Base-by-base conservation (phyloP, 805 yeast genomes). In the Hanseniaspora occidentalis region DNA sequence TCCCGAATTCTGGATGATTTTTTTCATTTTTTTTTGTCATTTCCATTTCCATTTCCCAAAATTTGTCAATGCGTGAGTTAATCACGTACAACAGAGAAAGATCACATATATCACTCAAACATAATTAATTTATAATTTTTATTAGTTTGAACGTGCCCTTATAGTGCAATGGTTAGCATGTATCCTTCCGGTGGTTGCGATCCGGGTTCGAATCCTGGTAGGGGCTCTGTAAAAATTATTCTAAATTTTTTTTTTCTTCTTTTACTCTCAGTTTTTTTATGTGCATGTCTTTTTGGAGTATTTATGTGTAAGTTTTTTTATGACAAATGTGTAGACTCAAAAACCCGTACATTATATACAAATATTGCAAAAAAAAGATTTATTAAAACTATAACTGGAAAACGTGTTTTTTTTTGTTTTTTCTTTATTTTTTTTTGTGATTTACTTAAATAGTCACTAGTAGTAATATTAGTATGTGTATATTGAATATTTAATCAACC, bases 201-300 rank as follows among this genome's bases (percentile, higher is more conserved):
- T 66, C 70, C 69, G 70, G 67, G 71, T 66, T 66, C 71, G 71
- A 66, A 56, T 66, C 71, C 67, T 69, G 70, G 70, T 64, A 60
- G 66, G 70, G 70, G 70, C 70, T n/a, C n/a, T n/a, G n/a, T n/a
- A n/a, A n/a, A n/a, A n/a, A n/a, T n/a, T n/a, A n/a, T n/a, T n/a
- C n/a, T n/a, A n/a, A n/a, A n/a, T n/a, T n/a, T 60, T 10, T 18
- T 35, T 31, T 43, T 25, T 37, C 31, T 36, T 33, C 35, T 42
- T 37, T 37, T 37, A 29, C 29, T 35, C 29, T 24, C 33, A 13
- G 7, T 9, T 17, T 17, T n/a, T 31, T 17, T 31, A 25, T 4
- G 13, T 18, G n/a, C 18, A 17, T 18, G 19, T 41, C 14, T 6
- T 17, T 23, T 20, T 11, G 16, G 22, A 18, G 21, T 20, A n/a